Conservation (phyloP, 176 grass and related monocot genomes). For the Pontederia crassipes region DNA sequence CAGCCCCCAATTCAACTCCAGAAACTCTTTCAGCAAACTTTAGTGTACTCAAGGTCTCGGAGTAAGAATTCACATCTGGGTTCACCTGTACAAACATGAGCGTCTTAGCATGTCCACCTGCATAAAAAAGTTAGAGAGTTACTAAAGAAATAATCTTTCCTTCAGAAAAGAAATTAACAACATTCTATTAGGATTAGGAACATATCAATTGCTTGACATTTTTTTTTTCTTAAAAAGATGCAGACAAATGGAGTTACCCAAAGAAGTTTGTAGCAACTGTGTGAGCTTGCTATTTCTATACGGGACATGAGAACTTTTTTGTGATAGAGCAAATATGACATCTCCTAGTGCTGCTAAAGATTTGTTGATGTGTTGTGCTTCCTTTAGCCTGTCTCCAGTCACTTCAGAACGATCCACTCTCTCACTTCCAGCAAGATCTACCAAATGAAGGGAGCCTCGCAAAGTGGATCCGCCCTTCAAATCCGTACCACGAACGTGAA, state of each 20-base stretch:
- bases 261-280: background rate
- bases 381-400: conserved; percentile 4
- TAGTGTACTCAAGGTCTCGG: background rate
- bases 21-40: conserved; percentile 9
- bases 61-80: background rate
- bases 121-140: background rate
- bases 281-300: conserved; percentile 5
- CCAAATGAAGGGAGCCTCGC: conserved; percentile 2
- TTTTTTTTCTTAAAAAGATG: background rate
- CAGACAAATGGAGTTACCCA: background rate
- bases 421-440: conserved; percentile 12
- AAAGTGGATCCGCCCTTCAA: background rate
- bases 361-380: conserved; percentile 8
- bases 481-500: conserved; percentile 7
- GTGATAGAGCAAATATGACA: conserved; percentile 5
- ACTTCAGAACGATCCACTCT: conserved; percentile 6
- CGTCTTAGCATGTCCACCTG: conserved; percentile 3
- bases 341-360: conserved; percentile 1
- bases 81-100: conserved; percentile 6
- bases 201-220: background rate
- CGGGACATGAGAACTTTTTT: conserved; percentile 2
- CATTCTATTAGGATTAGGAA: background rate
- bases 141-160: background rate
- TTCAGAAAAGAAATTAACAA: background rate
- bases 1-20: conserved; percentile 1